These are phyloP conservation scores for Boeremia lycopersici DNA, from an alignment of 2,329 filamentous ascomycete genomes.

Conservation along the genomic window DNA sequence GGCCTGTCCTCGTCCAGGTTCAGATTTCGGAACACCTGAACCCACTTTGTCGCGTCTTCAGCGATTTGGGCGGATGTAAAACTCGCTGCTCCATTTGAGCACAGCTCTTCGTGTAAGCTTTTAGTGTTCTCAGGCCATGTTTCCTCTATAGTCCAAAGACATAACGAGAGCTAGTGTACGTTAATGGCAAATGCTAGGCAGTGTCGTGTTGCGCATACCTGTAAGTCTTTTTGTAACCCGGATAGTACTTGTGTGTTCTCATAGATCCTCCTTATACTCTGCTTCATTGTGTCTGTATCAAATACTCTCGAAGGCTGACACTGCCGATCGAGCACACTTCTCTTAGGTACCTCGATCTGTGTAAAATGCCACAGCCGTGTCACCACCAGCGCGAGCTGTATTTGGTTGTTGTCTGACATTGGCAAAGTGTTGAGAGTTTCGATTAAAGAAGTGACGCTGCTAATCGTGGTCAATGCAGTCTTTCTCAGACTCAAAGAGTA, in stretches of 20 bases:
- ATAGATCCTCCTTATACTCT: slow-evolving; percentile 21
- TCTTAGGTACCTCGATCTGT: not conserved
- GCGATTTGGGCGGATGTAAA: slow-evolving; percentile 35
- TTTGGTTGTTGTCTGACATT: slow-evolving; percentile 30
- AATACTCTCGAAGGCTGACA: not conserved
- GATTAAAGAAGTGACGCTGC: slow-evolving; percentile 28
- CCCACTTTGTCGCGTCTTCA: slow-evolving; percentile 19
- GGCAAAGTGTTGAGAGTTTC: slow-evolving; percentile 18
- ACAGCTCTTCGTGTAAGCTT: slow-evolving; percentile 31
- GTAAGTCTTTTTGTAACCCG: slow-evolving; percentile 36
- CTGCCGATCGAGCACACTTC: not conserved
- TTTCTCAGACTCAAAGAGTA: slow-evolving; percentile 26
- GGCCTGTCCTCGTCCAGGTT: slow-evolving; percentile 30
- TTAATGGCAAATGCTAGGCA: slow-evolving; percentile 9
- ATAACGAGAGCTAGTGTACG: slow-evolving; percentile 36
- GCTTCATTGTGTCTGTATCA: slow-evolving; percentile 1
- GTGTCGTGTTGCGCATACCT: slow-evolving; percentile 28
- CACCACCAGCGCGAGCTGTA: slow-evolving; percentile 32
- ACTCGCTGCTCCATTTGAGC: slow-evolving; percentile 19
- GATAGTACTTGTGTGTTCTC: slow-evolving; percentile 24
- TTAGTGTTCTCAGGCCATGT: slow-evolving; percentile 33
- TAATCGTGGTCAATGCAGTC: slow-evolving; percentile 24
- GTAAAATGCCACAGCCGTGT: slow-evolving; percentile 22
- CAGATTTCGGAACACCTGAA: slow-evolving; percentile 7
- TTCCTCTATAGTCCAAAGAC: slow-evolving; percentile 40